phyloP scores from a whole-genome alignment of 2,329 filamentous ascomycete genomes.

The Pestalotiopsis sp. region DNA sequence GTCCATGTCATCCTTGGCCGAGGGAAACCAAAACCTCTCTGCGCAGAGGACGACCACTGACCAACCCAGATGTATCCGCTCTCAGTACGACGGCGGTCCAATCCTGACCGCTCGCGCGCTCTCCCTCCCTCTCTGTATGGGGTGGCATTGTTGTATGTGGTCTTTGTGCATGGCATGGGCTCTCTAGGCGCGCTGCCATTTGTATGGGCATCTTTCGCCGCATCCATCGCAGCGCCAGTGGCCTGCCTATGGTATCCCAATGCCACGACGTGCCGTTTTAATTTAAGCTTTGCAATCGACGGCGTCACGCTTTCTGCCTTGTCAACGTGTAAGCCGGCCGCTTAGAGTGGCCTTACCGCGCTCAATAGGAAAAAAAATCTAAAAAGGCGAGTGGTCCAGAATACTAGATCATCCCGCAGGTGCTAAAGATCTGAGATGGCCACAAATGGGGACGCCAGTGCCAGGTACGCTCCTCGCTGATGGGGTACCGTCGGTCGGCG shows the following conservation, averaged over 20 bases:
- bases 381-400: conserved; percentile 8
- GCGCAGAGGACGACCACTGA: neutral
- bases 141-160: neutral
- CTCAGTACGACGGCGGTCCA: neutral
- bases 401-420: conserved; percentile 9
- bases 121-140: neutral
- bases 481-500: neutral
- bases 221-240: neutral
- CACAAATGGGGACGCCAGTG: conserved; percentile 1
- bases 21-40: neutral
- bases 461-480: neutral
- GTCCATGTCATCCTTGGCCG: conserved; percentile 1
- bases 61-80: neutral
- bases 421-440: conserved; percentile 11
- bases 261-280: neutral
- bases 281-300: neutral
- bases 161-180: neutral
- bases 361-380: neutral
- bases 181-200: neutral
- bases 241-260: neutral
- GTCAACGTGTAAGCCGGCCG: neutral
- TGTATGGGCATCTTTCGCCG: neutral
- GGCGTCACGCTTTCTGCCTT: conserved; percentile 7
- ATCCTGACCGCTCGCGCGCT: neutral
- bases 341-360: neutral